Base-by-base conservation (phyloP, 192 early-diverging fungal genomes). In the Coemansia sp. region DNA sequence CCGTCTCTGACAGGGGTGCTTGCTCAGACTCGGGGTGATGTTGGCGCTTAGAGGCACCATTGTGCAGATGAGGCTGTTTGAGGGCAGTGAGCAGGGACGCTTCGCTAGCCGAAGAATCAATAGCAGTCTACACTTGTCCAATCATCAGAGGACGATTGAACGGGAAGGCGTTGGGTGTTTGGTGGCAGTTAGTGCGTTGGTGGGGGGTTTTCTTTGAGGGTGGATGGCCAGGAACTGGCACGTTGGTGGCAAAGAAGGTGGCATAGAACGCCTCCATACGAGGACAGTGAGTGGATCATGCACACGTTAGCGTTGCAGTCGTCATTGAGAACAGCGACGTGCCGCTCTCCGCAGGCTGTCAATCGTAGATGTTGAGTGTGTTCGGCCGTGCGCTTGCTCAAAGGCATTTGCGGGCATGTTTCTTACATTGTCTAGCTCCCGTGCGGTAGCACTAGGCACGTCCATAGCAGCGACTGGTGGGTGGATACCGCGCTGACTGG, bases 371-470 rank as follows among this genome's bases (percentile, higher is more conserved):
- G 68, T 59, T 19, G 74, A 76, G 36, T 65, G 68, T 6, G 74
- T 70, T 46, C 74, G 68, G 10, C 56, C 52, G 34, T 70, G 74
- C n/a, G 63, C 21, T 21, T 55, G 60, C 11, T 24, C 14, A 34
- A 58, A 29, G 35, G 40, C 29, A 50, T 38, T 41, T 7, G 40
- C 15, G 36, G 65, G 33, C 56, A 29, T 32, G 46, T 67, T 59
- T 39, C 74, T 76, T 76, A 76, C 74, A 63, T 67, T 76, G 24
- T 62, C 55, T 14, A 36, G 4, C 1, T 58, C 67, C 12, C 32
- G 1, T 12, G 43, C 37, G 24, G 8, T 37, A 3, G 56, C 24
- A 19, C 12, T 33, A 1, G 53, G 11, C 1, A 50, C 32, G 0
- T 24, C 38, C 37, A 33, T 56, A 21, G 60, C 22, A 19, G 46